Evolutionary conservation across 768 basidiomycete genomes (phyloP), one percentile per base, ranked within the genome.

Genomic region (Serpula lacrymans): DNA sequence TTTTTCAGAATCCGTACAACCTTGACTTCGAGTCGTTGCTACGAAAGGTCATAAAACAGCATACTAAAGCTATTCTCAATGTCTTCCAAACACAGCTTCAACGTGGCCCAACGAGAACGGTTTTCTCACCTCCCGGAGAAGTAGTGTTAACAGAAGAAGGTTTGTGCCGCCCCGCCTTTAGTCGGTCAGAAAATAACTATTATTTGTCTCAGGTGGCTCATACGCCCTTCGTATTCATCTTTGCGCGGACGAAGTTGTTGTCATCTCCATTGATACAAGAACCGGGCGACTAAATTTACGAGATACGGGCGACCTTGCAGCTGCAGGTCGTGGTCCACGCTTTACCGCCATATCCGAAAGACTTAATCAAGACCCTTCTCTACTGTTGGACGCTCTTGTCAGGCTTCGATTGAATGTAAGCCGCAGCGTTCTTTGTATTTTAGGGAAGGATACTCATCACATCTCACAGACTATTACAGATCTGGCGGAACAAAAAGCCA

Each of bases 401-500:
- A 64, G 66, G 39, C 57, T 93, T 31, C 75, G 88, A 38, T 67
- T 82, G 20, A 65, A 69, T 24, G 90, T 93, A 48, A 49, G 83
- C 61, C 30, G 12, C 30, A 16, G 39, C 22, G 25, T 38, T 17
- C 22, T 5, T 21, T 17, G 28, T 18, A 4, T 17, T 9, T 11
- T 18, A 5, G 35, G 24, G 22, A 37, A 30, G n/a, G 38, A 38
- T 46, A 41, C 4, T 29, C 7, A 9, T 18, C 3, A 10, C 41
- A 26, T 34, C 11, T n/a, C 6, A n/a, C 48, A 94, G 92, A 89
- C 89, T 5, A 89, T 93, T 45, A 71, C 77, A 30, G 88, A 91
- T 41, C 72, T 84, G 12, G 77, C 84, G 8, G 89, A 93, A 58
- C 84, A 88, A 58, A 92, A 90, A 54, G 87, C 84, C n/a, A 77